Evolutionary conservation across 2,329 filamentous ascomycete species (phyloP).

Genomic region (Neofusicoccum cordaticola): DNA sequence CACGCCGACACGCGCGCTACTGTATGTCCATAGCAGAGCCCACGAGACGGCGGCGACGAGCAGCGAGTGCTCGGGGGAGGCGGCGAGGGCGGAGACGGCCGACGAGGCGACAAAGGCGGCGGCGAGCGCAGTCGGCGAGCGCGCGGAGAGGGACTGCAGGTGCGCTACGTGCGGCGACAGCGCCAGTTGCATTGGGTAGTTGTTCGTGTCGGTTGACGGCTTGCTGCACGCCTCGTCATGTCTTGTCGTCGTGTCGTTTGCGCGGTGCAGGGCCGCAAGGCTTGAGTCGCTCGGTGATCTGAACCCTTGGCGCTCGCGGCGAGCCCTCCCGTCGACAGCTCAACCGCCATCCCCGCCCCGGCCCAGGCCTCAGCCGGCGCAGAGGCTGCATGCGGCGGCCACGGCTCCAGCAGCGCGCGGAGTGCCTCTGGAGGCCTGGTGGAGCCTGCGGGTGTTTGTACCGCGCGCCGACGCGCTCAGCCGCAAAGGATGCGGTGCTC

Average conservation of each 20-base stretch:
- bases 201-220: conserved; percentile 13
- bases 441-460: neutral
- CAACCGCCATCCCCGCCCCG: neutral
- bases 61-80: conserved; percentile 34
- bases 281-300: conserved; percentile 16
- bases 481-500: neutral
- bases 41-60: conserved; percentile 44
- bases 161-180: conserved; percentile 18
- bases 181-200: conserved; percentile 18
- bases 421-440: neutral
- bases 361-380: neutral
- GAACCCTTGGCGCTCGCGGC: conserved; percentile 8
- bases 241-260: conserved; percentile 16
- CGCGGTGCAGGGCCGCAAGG: neutral
- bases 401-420: no score
- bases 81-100: conserved; percentile 4
- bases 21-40: conserved; percentile 38
- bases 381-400: neutral
- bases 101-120: conserved; percentile 11
- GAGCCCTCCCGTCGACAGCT: neutral
- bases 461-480: neutral
- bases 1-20: conserved; percentile 32
- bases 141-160: conserved; percentile 14
- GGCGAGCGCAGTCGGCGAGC: conserved; percentile 7
- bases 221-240: conserved; percentile 16